phyloP scores from a whole-genome alignment of 495 filamentous ascomycete species.

The Halenospora varia region DNA sequence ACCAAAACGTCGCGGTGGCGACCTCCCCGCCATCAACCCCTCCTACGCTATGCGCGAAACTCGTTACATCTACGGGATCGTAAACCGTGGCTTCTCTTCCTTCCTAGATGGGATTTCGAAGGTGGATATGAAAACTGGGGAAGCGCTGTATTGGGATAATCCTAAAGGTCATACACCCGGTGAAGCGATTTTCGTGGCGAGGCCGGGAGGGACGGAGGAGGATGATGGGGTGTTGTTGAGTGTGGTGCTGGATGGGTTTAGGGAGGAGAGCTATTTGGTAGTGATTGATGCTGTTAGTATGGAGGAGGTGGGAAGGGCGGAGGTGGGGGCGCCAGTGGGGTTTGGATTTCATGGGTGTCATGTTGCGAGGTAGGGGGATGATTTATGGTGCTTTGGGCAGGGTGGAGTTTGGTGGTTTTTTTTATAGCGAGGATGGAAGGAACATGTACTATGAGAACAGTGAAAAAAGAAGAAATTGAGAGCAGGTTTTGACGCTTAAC shows the following conservation, averaged over 20 bases:
- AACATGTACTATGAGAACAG: too few species aligned
- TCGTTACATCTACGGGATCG: constrained; percentile 62
- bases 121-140: constrained; percentile 54
- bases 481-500: too few species aligned
- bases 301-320: constrained; percentile 62
- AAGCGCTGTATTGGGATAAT: constrained; percentile 48
- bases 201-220: constrained; percentile 44
- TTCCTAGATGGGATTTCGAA: constrained; percentile 67
- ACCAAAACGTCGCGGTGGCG: constrained; percentile 21
- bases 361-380: constrained; percentile 30
- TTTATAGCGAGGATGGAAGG: too few species aligned
- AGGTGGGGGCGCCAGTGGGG: constrained; percentile 54
- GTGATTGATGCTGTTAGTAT: constrained; percentile 63
- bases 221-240: constrained; percentile 72
- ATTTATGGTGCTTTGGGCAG: too few species aligned
- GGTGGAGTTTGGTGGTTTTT: too few species aligned
- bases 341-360: constrained; percentile 74
- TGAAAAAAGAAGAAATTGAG: too few species aligned
- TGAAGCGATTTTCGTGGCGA: constrained; percentile 68
- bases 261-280: constrained; percentile 63
- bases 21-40: constrained; percentile 69
- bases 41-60: constrained; percentile 44
- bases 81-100: constrained; percentile 53
- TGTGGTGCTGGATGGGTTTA: constrained; percentile 63
- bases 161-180: constrained; percentile 62